A percentile compares a stretch with the other conserved stretches of the same genome.
These are phyloP conservation scores for Coemansia sp. DNA, from an alignment of 192 early-diverging fungal species.

Conservation along the genomic window DNA sequence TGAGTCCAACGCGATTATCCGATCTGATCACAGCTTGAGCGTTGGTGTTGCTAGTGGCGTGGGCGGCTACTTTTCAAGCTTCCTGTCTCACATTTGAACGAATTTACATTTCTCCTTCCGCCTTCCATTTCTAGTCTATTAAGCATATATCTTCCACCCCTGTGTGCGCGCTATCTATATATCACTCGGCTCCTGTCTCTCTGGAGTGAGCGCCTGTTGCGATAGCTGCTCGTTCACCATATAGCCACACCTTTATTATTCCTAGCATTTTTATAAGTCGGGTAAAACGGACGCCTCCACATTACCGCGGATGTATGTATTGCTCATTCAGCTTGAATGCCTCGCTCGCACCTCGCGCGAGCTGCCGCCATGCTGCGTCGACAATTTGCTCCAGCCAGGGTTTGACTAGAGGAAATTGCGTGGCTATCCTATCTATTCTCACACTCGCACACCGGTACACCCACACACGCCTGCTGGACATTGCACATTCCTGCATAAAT, in stretches of 20 bases:
- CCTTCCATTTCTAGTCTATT: background rate
- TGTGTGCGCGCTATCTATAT: background rate
- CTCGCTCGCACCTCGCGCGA: background rate
- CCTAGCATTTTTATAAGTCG: background rate
- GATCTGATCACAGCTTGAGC: slow-evolving; percentile 5
- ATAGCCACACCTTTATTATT: background rate
- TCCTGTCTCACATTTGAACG: background rate
- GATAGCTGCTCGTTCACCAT: background rate
- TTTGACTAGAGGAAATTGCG: background rate
- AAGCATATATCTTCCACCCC: background rate
- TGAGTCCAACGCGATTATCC: background rate
- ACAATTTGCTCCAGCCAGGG: background rate
- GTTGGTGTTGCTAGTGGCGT: background rate
- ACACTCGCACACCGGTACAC: background rate
- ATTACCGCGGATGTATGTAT: slow-evolving; percentile 10
- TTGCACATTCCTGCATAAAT: slow-evolving; percentile 2
- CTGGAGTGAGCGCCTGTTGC: background rate
- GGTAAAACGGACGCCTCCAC: background rate
- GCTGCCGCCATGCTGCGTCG: background rate
- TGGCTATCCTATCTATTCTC: background rate
- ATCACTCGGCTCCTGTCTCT: background rate
- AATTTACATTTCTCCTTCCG: background rate
- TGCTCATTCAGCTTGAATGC: background rate
- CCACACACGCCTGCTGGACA: background rate
- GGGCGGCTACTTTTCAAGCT: background rate